Conservation (phyloP, 345 rosid genomes). For the Luvunga scandens region DNA sequence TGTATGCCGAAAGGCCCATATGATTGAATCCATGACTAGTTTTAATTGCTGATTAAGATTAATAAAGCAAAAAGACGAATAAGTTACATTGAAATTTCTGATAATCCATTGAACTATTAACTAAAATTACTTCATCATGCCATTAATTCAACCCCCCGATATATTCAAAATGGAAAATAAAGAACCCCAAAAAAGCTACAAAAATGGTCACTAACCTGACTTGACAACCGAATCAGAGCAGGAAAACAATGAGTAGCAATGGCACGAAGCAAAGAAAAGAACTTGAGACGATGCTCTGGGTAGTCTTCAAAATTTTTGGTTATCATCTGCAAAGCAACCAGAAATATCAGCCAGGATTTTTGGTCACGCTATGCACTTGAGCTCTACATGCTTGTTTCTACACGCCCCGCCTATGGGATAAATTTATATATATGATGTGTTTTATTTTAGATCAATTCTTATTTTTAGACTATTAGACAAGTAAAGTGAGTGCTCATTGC, state of each 20-base stretch:
- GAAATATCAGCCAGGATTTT: slow-evolving; percentile 3
- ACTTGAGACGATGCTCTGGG: slow-evolving; percentile 98
- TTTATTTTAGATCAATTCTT: neutral
- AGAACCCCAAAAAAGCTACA: neutral
- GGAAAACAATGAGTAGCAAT: slow-evolving; percentile 94
- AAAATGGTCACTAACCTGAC: slow-evolving; percentile 61
- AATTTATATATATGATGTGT: too few species aligned
- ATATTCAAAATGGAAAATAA: neutral
- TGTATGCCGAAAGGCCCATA: slow-evolving; percentile 99
- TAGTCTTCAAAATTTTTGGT: slow-evolving; percentile 98
- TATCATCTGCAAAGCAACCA: slow-evolving; percentile 69
- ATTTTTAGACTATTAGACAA: neutral
- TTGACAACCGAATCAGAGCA: slow-evolving; percentile 85
- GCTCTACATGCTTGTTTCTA: neutral
- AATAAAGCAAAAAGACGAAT: slow-evolving; percentile 10
- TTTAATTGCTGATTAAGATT: slow-evolving; percentile 72
- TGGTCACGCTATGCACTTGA: neutral
- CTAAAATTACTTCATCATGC: neutral
- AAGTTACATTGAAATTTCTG: neutral
- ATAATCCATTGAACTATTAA: neutral
- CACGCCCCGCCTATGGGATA: neutral
- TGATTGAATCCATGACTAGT: slow-evolving; percentile 98
- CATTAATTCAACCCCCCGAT: neutral
- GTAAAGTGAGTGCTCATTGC: neutral
- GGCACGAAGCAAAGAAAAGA: slow-evolving; percentile 96